Conservation (phyloP, 2,329 filamentous ascomycete genomes). For the Emmonsiellopsis sp. region DNA sequence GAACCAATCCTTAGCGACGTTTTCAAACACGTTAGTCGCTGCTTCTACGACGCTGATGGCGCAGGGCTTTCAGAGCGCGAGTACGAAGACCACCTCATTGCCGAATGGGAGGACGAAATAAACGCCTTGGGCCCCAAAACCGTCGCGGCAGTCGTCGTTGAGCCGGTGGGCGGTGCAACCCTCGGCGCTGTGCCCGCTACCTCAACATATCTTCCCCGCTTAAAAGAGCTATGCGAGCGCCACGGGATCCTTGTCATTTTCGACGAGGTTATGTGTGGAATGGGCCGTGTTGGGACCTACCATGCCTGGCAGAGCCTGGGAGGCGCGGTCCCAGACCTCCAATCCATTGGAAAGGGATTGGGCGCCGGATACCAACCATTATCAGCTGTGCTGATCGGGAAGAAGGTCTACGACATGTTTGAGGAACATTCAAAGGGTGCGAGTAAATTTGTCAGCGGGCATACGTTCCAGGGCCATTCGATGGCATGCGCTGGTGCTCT, state of each 20-base stretch:
- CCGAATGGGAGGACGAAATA: neutral
- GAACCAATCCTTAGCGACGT: conserved; percentile 17
- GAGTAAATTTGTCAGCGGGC: conserved; percentile 43
- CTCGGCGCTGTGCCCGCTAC: conserved; percentile 44
- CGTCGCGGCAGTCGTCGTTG: neutral
- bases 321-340: conserved; percentile 45
- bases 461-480: conserved; percentile 49
- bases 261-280: conserved; percentile 47
- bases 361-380: conserved; percentile 46
- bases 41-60: conserved; percentile 3
- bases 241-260: conserved; percentile 43
- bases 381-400: conserved; percentile 41
- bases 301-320: conserved; percentile 47
- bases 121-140: neutral
- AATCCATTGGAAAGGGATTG: conserved; percentile 49
- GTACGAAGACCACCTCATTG: neutral
- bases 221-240: conserved; percentile 45
- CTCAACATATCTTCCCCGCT: conserved; percentile 45
- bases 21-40: conserved; percentile 2
- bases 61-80: neutral
- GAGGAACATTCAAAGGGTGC: conserved; percentile 24
- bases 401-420: conserved; percentile 38
- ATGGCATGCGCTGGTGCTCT: conserved; percentile 43
- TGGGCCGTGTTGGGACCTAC: conserved; percentile 44
- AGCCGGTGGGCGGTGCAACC: conserved; percentile 11